These are phyloP conservation scores for Euphrasia confusa DNA, from an alignment of 257 asterid species.

Conservation along the genomic window DNA sequence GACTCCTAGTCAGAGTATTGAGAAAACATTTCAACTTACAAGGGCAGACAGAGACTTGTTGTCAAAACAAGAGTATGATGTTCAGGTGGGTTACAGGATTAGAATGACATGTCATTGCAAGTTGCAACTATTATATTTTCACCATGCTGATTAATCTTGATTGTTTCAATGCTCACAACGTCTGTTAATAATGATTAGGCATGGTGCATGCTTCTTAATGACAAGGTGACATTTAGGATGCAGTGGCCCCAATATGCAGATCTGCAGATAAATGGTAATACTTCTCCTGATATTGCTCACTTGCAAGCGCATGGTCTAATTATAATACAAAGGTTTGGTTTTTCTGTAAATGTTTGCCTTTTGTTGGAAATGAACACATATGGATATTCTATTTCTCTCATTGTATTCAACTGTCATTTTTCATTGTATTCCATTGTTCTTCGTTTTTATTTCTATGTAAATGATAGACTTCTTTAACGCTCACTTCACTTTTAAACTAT, in stretches of 20 bases:
- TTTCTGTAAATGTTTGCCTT: slow-evolving; percentile 1
- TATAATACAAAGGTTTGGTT: slow-evolving; percentile 6
- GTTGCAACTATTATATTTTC: slow-evolving; percentile 19
- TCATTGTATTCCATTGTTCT: not conserved
- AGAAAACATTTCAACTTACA: slow-evolving; percentile 78
- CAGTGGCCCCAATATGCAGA: slow-evolving; percentile 97
- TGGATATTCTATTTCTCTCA: not conserved
- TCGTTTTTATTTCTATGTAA: not conserved
- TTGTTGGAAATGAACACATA: slow-evolving; percentile 7
- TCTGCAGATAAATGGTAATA: slow-evolving; percentile 86
- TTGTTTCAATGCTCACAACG: slow-evolving; percentile 16
- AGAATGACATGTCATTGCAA: slow-evolving; percentile 22
- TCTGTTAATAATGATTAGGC: slow-evolving; percentile 48
- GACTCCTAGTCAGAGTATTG: slow-evolving; percentile 75
- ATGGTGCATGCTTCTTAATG: slow-evolving; percentile 95
- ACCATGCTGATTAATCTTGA: slow-evolving; percentile 18
- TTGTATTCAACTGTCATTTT: too few relatives aligned
- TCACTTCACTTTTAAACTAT: not conserved
- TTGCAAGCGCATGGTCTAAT: slow-evolving; percentile 9
- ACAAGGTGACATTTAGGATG: slow-evolving; percentile 93
- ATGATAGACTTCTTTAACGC: slow-evolving; percentile 17
- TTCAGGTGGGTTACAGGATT: slow-evolving; percentile 75
- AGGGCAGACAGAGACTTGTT: slow-evolving; percentile 79
- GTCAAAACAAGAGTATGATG: slow-evolving; percentile 75
- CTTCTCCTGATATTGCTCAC: slow-evolving; percentile 20